These are phyloP conservation scores for Fusarium robinianum DNA, from an alignment of 2,329 filamentous ascomycete genomes.

Conservation along the genomic window DNA sequence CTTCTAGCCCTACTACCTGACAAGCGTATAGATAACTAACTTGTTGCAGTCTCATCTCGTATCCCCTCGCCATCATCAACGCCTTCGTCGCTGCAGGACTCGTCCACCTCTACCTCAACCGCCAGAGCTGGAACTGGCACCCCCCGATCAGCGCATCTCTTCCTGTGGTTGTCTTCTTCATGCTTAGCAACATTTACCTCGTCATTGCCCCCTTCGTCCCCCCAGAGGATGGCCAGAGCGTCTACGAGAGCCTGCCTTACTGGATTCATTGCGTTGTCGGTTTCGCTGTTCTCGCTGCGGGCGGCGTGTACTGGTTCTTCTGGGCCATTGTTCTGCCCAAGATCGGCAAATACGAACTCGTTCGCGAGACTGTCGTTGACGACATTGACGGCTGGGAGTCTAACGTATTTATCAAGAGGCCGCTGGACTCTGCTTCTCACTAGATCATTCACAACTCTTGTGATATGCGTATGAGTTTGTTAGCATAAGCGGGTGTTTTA, in stretches of 20 bases:
- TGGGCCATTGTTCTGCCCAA: conserved; percentile 59
- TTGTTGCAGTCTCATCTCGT: conserved; percentile 63
- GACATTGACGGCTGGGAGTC: conserved; percentile 67
- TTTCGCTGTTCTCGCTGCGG: conserved; percentile 56
- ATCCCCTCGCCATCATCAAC: conserved; percentile 64
- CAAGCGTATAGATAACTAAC: neutral
- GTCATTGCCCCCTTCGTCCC: conserved; percentile 63
- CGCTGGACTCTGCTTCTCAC: conserved; percentile 27
- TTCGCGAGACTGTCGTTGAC: conserved; percentile 58
- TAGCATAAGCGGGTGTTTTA: conserved; percentile 4
- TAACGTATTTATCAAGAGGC: conserved; percentile 55
- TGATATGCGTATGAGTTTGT: too few relatives aligned
- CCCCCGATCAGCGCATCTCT: conserved; percentile 59
- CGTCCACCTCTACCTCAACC: conserved; percentile 57
- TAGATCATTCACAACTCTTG: conserved; percentile 5
- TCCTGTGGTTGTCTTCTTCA: conserved; percentile 61
- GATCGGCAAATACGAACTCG: conserved; percentile 59
- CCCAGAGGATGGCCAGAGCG: conserved; percentile 54
- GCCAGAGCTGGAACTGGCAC: conserved; percentile 53
- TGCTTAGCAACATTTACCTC: conserved; percentile 64
- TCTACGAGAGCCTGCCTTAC: conserved; percentile 60
- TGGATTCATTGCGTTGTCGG: conserved; percentile 63
- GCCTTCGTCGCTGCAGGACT: conserved; percentile 58
- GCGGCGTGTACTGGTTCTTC: conserved; percentile 60
- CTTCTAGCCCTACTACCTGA: neutral